phyloP scores from a whole-genome alignment of 495 filamentous ascomycete genomes.

The Penicillium nucicola region DNA sequence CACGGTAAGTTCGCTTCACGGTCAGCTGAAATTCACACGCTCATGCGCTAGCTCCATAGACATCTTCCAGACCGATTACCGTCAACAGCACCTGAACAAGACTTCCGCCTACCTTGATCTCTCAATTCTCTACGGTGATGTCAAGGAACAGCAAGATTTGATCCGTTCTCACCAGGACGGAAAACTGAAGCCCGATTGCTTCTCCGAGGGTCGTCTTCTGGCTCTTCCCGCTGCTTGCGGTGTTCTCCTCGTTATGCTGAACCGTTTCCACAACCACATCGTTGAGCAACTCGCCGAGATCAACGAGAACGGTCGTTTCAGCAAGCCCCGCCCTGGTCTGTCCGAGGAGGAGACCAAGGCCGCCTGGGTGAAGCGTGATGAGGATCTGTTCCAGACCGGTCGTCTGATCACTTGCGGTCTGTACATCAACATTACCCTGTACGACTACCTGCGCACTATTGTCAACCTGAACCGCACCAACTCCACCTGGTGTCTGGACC shows the following conservation, averaged over 20 bases:
- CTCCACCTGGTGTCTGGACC: slow-evolving; percentile 71
- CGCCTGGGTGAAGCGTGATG: slow-evolving; percentile 72
- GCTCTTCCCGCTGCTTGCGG: slow-evolving; percentile 55
- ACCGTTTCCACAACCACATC: slow-evolving; percentile 76
- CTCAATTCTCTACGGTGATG: slow-evolving; percentile 56
- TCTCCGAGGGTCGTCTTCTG: slow-evolving; percentile 53
- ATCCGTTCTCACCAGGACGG: slow-evolving; percentile 56
- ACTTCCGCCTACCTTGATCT: slow-evolving; percentile 60
- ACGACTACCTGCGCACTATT: slow-evolving; percentile 83
- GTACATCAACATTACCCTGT: slow-evolving; percentile 79
- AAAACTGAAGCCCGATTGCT: slow-evolving; percentile 56
- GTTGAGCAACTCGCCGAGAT: slow-evolving; percentile 64
- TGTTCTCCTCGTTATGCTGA: slow-evolving; percentile 56
- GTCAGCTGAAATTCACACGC: too few relatives aligned
- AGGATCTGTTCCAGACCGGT: slow-evolving; percentile 82
- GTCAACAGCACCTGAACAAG: slow-evolving; percentile 49
- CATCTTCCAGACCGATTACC: slow-evolving; percentile 57
- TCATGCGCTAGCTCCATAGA: slow-evolving; percentile 28
- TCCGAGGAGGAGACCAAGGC: slow-evolving; percentile 48
- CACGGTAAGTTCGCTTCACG: slow-evolving; percentile 34
- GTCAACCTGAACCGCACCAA: slow-evolving; percentile 75
- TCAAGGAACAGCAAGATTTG: slow-evolving; percentile 52
- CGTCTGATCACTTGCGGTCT: slow-evolving; percentile 75
- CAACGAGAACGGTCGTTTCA: slow-evolving; percentile 71
- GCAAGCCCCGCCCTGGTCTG: slow-evolving; percentile 49